phyloP scores from a whole-genome alignment of 208 protist species.

The Leishmania turanica region DNA sequence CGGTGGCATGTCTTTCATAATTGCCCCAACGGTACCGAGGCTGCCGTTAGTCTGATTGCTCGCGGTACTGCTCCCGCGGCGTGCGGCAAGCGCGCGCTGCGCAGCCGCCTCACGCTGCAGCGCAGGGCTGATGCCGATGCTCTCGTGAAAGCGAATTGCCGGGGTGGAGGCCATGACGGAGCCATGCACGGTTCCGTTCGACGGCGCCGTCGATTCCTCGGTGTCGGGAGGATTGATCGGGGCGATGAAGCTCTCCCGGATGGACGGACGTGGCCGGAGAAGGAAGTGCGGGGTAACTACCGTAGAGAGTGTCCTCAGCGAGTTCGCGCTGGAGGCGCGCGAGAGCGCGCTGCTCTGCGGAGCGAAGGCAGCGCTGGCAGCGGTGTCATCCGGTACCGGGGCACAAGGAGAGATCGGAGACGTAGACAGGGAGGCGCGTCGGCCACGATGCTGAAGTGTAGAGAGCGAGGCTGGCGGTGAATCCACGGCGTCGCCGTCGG shows the following conservation, averaged over 20 bases:
- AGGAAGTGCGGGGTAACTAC: constrained; percentile 29
- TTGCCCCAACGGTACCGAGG: background rate
- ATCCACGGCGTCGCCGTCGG: background rate
- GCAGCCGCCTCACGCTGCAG: constrained; percentile 14
- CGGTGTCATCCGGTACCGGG: background rate
- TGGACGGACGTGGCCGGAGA: constrained; percentile 22
- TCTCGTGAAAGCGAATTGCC: constrained; percentile 24
- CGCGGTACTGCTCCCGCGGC: constrained; percentile 1
- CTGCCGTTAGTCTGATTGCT: background rate
- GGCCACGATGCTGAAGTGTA: background rate
- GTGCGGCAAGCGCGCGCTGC: constrained; percentile 12
- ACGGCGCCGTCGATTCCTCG: constrained; percentile 9
- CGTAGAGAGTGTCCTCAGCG: constrained; percentile 6
- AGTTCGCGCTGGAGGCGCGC: background rate
- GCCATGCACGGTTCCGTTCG: background rate
- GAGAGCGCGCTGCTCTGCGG: background rate
- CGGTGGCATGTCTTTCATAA: constrained; percentile 24
- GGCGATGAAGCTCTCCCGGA: constrained; percentile 32
- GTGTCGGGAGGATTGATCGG: constrained; percentile 24
- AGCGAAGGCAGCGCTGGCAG: background rate
- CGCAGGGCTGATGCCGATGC: constrained; percentile 18
- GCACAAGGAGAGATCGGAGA: constrained; percentile 1
- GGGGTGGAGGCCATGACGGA: constrained; percentile 3
- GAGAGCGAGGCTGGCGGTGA: constrained; percentile 1
- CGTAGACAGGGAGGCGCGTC: background rate